Evolutionary conservation across 208 protist species (phyloP), one percentile per base, ranked within the genome.

Genomic region (Leishmania aethiopica): DNA sequence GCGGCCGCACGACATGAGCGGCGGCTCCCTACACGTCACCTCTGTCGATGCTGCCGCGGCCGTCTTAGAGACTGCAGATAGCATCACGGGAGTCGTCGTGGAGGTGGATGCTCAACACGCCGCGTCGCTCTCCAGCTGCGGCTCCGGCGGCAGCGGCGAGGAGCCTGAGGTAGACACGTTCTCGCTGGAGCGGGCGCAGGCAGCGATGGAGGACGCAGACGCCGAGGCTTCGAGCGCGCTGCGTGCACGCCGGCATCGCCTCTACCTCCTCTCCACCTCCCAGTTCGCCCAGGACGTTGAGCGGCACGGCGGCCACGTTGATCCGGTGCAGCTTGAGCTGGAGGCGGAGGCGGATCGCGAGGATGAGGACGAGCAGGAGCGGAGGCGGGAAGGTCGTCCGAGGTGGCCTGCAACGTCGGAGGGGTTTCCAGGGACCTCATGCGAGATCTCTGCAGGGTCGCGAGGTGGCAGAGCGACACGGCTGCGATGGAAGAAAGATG

Each of bases 101-200:
- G 75, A 79, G 59, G 53, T 79, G 59, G 75, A 70, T 55, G 47
- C n/a, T 2, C 75, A 17, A 37, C 59, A 51, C 2, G 64, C 77
- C 8, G 37, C 49, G 19, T 60, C 47, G 60, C 62, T 57, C 42
- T 55, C 74, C 19, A 60, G 55, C 22, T 67, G n/a, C 32, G 22
- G 55, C 35, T 51, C 55, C 51, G 6, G 57, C 53, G 40, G 74
- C 6, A 78, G 53, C 53, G 74, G 47, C 35, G 75, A 81, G 32
- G 66, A 69, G 42, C 73, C 80, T 35, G 79, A 91, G 80, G 81
- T 91, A 57, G 88, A 91, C 79, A 83, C 79, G n/a, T 84, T 79
- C 28, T 78, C 66, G 49, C 70, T 91, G 67, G 73, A 86, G 59
- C 78, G 84, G 4, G 75, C 86, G 1, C 80, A 85, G 70, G 74